Base-by-base conservation (phyloP, 1,284 basidiomycete species). In the Trichosporon asahii region DNA sequence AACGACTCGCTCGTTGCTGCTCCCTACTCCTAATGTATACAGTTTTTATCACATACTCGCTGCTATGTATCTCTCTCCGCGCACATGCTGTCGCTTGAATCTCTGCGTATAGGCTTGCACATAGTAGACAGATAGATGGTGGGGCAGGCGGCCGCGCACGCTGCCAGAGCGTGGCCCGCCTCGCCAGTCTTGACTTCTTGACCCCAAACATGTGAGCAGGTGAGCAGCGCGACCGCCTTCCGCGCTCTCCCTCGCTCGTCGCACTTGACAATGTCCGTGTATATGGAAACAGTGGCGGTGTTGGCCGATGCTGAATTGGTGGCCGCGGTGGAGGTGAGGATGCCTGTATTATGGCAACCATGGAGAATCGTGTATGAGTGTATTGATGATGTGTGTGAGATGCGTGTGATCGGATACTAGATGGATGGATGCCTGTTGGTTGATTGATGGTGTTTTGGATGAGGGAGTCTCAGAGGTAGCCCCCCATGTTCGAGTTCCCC, bases 221-320 rank as follows among this genome's bases (percentile, higher is more conserved):
- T 21, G 21, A 9, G n/a, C 9, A 9, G 11, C 23, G 18, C 49
- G 49, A 25, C 49, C 27, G 57, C 57, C 23, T 6, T 9, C 15
- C 57, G 29, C 23, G 12, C 57, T 33, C 18, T n/a, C 29, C 57
- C 15, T 31, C 57, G 18, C 29, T 23, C 27, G 27, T 33, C 18
- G 27, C 57, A 9, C 18, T 31, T 18, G 57, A 60, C 55, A 60
- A 18, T 61, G 57, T 61, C 29, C 57, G 57, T 61, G 57, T 61
- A 31, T 61, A 61, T 29, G 29, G 35, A 61, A 31, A 61, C 27
- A 31, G 57, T 53, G 49, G 49, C 49, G 49, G 49, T 18, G 23
- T 53, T 8, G 49, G 49, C 49, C 23, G 49, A 21, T 11, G 21
- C 49, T 25, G 23, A 25, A 25, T 53, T 53, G 57, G 18, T 18